These are phyloP conservation scores for Botrytis byssoidea DNA, from an alignment of 2,329 filamentous ascomycete species.

Conservation along the genomic window DNA sequence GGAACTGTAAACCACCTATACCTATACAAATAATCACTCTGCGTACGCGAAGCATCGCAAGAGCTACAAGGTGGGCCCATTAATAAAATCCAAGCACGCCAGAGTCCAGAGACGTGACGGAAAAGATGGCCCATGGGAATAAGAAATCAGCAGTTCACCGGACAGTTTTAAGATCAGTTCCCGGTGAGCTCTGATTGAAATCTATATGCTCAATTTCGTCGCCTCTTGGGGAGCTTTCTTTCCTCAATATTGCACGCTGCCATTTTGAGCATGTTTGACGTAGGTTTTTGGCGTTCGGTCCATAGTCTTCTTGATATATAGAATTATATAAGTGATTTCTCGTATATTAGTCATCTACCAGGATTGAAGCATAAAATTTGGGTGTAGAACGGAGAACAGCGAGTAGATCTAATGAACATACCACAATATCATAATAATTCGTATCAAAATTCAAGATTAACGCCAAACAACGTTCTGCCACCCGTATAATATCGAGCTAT, in stretches of 20 bases:
- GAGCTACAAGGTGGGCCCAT: background rate
- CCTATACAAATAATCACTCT: background rate
- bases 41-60: background rate
- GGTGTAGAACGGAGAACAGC: background rate
- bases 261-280: background rate
- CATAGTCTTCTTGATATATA: background rate
- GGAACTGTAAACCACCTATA: background rate
- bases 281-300: background rate
- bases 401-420: background rate
- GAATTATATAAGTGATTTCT: background rate
- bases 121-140: background rate
- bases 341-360: background rate
- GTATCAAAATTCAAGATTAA: slow-evolving; percentile 4
- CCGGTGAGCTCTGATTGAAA: background rate
- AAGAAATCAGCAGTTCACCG: background rate
- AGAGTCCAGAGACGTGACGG: background rate
- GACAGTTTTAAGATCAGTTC: background rate
- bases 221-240: background rate
- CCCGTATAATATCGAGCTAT: background rate
- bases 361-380: background rate
- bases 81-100: background rate
- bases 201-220: too few relatives aligned
- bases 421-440: background rate
- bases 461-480: background rate
- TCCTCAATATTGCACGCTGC: background rate